Evolutionary conservation across 2,329 filamentous ascomycete species (phyloP).

Genomic region (Calonectria hawksworthii): DNA sequence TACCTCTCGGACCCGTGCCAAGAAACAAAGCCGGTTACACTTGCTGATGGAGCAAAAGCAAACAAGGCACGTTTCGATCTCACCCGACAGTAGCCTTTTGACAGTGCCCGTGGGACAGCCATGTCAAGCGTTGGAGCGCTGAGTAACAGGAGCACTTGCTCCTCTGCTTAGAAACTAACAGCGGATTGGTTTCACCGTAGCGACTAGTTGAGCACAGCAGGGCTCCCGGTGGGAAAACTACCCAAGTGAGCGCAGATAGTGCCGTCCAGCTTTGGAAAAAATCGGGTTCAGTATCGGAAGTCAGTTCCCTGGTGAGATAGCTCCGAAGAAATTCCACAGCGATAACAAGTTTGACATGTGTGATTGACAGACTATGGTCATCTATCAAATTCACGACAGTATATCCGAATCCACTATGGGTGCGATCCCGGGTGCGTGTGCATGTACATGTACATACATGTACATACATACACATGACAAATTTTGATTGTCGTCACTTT

Average conservation of each 20-base stretch:
- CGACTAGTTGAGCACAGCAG: slow-evolving; percentile 96
- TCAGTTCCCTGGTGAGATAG: not conserved
- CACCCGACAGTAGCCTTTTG: slow-evolving; percentile 87
- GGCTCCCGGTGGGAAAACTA: slow-evolving; percentile 91
- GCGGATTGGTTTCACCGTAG: slow-evolving; percentile 88
- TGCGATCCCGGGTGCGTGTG: not conserved
- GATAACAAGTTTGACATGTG: not conserved
- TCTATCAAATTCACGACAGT: not conserved
- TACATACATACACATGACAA: not conserved
- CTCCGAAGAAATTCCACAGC: not conserved
- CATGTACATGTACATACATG: too few species aligned
- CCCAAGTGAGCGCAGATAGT: slow-evolving; percentile 94
- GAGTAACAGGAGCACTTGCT: slow-evolving; percentile 51
- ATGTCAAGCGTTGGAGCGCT: slow-evolving; percentile 92
- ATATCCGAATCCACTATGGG: not conserved
- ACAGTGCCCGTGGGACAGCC: slow-evolving; percentile 95
- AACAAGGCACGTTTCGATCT: slow-evolving; percentile 96
- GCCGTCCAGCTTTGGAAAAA: slow-evolving; percentile 77
- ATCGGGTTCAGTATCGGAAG: slow-evolving; percentile 49
- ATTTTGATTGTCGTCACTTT: not conserved
- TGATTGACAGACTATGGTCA: not conserved
- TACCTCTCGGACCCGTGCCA: slow-evolving; percentile 90
- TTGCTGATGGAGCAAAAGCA: slow-evolving; percentile 96
- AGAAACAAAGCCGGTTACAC: slow-evolving; percentile 86
- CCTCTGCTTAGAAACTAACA: slow-evolving; percentile 29